A percentile compares a stretch with the other conserved stretches of the same genome.
These are phyloP conservation scores for Colletotrichum cuscutae DNA, from an alignment of 2,329 filamentous ascomycete species.

Conservation along the genomic window DNA sequence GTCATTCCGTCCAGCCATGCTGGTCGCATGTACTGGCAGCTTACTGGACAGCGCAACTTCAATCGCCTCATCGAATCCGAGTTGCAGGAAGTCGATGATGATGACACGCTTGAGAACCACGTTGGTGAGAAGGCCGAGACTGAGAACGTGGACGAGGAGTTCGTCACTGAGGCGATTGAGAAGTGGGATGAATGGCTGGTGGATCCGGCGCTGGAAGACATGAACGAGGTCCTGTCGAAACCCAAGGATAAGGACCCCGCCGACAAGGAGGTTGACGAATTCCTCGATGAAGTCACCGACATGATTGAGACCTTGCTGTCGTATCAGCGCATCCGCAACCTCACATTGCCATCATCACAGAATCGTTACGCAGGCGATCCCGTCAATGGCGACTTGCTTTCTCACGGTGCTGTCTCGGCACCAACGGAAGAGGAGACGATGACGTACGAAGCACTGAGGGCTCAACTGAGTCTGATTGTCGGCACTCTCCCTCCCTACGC, in stretches of 20 bases:
- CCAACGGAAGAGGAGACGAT: slow-evolving; percentile 71
- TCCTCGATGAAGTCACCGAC: slow-evolving; percentile 79
- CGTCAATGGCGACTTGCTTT: slow-evolving; percentile 73
- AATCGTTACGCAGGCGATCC: slow-evolving; percentile 70
- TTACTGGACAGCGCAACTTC: slow-evolving; percentile 72
- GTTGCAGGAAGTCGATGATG: slow-evolving; percentile 52
- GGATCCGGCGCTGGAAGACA: slow-evolving; percentile 61
- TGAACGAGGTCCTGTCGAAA: slow-evolving; percentile 59
- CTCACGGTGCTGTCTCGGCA: slow-evolving; percentile 72
- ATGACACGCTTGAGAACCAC: slow-evolving; percentile 45
- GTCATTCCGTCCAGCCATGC: slow-evolving; percentile 75
- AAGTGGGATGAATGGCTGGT: slow-evolving; percentile 68
- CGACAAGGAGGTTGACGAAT: slow-evolving; percentile 37
- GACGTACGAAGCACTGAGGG: slow-evolving; percentile 79
- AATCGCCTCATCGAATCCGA: slow-evolving; percentile 70
- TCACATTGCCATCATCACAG: slow-evolving; percentile 73
- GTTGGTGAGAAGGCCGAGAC: slow-evolving; percentile 42
- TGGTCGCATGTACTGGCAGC: slow-evolving; percentile 81
- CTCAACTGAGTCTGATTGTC: slow-evolving; percentile 79
- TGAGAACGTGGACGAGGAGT: slow-evolving; percentile 57
- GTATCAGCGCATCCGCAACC: slow-evolving; percentile 82
- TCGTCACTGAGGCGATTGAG: slow-evolving; percentile 64
- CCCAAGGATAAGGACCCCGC: slow-evolving; percentile 47
- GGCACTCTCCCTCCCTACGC: slow-evolving; percentile 83
- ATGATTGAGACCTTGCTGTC: slow-evolving; percentile 81